phyloP scores from a whole-genome alignment of 257 asterid genomes.

The Rehmannia glutinosa region DNA sequence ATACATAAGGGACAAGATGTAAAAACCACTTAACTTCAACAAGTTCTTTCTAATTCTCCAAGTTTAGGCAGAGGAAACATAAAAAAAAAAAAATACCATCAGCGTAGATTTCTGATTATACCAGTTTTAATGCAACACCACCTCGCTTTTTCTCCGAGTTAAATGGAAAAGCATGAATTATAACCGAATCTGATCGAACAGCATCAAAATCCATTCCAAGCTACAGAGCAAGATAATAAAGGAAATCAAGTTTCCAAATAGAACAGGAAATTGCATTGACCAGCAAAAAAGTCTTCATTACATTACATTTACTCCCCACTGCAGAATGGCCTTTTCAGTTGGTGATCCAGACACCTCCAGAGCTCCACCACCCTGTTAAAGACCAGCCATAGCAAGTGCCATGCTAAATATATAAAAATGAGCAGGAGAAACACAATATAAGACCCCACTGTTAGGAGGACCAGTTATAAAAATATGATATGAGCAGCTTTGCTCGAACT shows the following conservation, averaged over 20 bases:
- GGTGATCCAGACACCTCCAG: constrained; percentile 90
- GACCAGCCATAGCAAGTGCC: neutral
- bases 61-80: neutral
- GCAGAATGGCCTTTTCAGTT: constrained; percentile 94
- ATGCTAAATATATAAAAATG: too few relatives aligned
- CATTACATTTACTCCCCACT: constrained; percentile 76
- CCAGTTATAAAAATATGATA: too few relatives aligned
- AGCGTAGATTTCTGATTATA: constrained; percentile 18
- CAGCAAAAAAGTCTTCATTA: constrained; percentile 11
- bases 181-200: constrained; percentile 49
- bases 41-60: neutral
- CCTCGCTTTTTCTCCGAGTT: constrained; percentile 96
- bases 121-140: constrained; percentile 84
- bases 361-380: constrained; percentile 21
- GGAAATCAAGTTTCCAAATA: constrained; percentile 11
- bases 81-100: neutral
- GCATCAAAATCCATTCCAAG: constrained; percentile 81
- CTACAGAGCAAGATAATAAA: constrained; percentile 33
- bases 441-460: too few relatives aligned
- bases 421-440: neutral
- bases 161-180: constrained; percentile 90
- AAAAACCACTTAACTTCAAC: neutral
- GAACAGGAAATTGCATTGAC: neutral
- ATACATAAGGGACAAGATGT: neutral
- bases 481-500: too few relatives aligned